phyloP scores from a whole-genome alignment of 1,139 yeast species.

The Pichia sp. region DNA sequence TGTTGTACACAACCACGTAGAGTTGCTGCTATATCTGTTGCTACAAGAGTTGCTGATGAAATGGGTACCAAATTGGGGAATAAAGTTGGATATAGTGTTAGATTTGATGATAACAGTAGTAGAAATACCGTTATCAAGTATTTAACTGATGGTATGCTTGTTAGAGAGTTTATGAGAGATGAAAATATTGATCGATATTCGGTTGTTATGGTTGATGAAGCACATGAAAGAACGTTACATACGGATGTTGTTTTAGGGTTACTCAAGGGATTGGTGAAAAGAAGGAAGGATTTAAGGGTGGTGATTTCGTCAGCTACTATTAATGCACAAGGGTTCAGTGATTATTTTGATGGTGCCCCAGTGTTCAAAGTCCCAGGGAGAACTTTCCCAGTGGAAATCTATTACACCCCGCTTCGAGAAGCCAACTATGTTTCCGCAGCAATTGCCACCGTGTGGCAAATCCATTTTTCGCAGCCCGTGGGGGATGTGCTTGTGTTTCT shows the following conservation, averaged over 20 bases:
- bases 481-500: conserved; percentile 91
- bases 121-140: conserved; percentile 68
- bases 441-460: conserved; percentile 71
- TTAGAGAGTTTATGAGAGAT: conserved; percentile 77
- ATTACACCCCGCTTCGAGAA: conserved; percentile 81
- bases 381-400: conserved; percentile 79
- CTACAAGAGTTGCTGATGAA: conserved; percentile 86
- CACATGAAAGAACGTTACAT: conserved; percentile 90
- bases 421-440: conserved; percentile 89
- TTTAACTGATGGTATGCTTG: conserved; percentile 90
- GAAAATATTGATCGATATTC: conserved; percentile 64
- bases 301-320: conserved; percentile 92
- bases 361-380: conserved; percentile 87
- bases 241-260: conserved; percentile 86
- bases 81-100: conserved; percentile 78
- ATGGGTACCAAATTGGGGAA: conserved; percentile 65
- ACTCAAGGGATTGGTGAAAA: conserved; percentile 60
- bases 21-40: conserved; percentile 93
- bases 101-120: conserved; percentile 75
- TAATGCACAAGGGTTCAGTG: conserved; percentile 79
- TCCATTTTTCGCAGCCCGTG: conserved; percentile 59
- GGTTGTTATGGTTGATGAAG: conserved; percentile 91
- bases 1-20: conserved; percentile 96
- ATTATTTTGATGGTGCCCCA: conserved; percentile 76
- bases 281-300: conserved; percentile 63